Base-by-base conservation (phyloP, 1,284 basidiomycete genomes). In the Agaricales sp. region DNA sequence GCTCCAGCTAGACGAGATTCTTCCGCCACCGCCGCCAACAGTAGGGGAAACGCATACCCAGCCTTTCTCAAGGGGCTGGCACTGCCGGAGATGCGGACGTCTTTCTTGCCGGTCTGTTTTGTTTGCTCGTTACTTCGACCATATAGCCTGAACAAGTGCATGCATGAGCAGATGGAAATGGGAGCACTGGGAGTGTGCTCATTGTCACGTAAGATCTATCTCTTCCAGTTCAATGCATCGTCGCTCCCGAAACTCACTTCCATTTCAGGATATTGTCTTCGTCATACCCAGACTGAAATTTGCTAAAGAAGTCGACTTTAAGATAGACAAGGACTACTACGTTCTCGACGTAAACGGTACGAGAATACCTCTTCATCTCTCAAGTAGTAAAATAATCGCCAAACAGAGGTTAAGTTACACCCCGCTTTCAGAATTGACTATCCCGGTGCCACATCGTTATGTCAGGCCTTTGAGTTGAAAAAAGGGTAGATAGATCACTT, bases 161-260 rank as follows among this genome's bases (percentile, higher is more conserved):
- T 50, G 39, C 39, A 4, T 18, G 4, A 4, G 19, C 54, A 86
- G 85, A 56, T 78, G 61, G 49, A 82, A 78, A 61, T 87, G 84
- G 84, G 76, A 86, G 57, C 60, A 71, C 50, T 86, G 82, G 77
- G 73, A 85, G 59, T 89, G 87, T 58, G 62, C 69, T 38, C 55
- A 65, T 52, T 82, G 78, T 57, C 56, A 66, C 24, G 80, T 78
- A 0, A 4, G 22, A 22, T 16, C 6, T 44, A 39, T 30, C 4
- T 56, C 24, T 19, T 4, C 48, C 24, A 16, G 23, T 20, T 41
- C 39, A 18, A n/a, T 41, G 39, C 8, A 11, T 8, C n/a, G 30
- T 35, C 30, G n/a, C 14, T 30, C 26, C 14, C 26, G 14, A 30
- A 6, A 30, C 12, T 37, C n/a, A n/a, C n/a, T n/a, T n/a, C n/a